These are phyloP conservation scores for Chrysoporthe puriensis DNA, from an alignment of 2,329 filamentous ascomycete species.

Conservation along the genomic window DNA sequence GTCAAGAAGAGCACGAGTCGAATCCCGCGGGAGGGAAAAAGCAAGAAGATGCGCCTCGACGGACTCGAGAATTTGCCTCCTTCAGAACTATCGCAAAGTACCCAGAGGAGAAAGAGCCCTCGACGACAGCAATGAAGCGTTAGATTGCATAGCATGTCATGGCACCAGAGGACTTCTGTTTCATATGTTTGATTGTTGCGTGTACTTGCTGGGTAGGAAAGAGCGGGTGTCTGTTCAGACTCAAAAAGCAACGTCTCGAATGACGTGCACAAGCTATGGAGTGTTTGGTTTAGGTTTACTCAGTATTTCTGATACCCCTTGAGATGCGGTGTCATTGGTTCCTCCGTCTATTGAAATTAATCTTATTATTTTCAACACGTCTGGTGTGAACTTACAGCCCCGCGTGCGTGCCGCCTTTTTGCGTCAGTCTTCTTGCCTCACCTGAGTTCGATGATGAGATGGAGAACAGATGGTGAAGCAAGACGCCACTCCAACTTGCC, in stretches of 20 bases:
- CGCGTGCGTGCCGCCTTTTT: background rate
- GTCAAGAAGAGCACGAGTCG: conserved; percentile 50
- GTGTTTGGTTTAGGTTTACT: conserved; percentile 25
- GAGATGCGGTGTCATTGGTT: conserved; percentile 12
- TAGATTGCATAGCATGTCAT: background rate
- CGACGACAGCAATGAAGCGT: conserved; percentile 41
- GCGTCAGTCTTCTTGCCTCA: background rate
- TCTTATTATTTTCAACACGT: background rate
- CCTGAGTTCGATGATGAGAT: background rate
- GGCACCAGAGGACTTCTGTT: background rate
- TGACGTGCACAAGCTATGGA: background rate
- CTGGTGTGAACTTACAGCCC: background rate
- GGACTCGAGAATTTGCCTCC: conserved; percentile 58
- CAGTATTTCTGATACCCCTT: conserved; percentile 28
- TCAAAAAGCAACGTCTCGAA: background rate
- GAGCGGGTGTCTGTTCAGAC: background rate
- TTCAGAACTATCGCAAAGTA: conserved; percentile 48
- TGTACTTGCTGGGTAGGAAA: conserved; percentile 6
- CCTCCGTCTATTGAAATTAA: conserved; percentile 14
- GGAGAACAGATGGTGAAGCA: background rate
- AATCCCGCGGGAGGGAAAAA: conserved; percentile 38
- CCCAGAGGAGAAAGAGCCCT: conserved; percentile 59
- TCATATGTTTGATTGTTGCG: conserved; percentile 21
- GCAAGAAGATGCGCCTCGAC: conserved; percentile 43
- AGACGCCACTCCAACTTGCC: background rate